Conservation (phyloP, 2,329 filamentous ascomycete species). For the Xylaria sp. region DNA sequence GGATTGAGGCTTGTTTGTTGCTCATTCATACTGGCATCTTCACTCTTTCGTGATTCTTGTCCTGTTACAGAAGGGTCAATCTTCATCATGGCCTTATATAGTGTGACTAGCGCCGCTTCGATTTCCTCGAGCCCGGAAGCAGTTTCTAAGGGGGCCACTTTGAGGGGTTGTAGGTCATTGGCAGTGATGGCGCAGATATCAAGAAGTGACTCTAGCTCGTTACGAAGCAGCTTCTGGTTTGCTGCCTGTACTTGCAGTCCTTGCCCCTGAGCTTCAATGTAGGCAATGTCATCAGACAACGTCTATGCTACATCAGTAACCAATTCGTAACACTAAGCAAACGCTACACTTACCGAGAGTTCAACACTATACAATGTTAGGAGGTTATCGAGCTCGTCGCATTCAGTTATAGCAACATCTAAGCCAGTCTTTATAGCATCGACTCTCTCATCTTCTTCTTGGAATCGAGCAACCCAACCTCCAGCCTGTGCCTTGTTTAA, state of each 20-base stretch:
- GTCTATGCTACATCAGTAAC: conserved; percentile 67
- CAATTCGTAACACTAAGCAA: neutral
- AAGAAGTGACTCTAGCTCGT: conserved; percentile 87
- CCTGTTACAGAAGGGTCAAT: conserved; percentile 84
- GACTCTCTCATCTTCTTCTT: conserved; percentile 90
- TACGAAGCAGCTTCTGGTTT: conserved; percentile 93
- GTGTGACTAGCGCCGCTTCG: conserved; percentile 77
- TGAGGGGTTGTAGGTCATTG: conserved; percentile 78
- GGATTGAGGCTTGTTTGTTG: conserved; percentile 68
- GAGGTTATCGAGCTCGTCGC: conserved; percentile 94
- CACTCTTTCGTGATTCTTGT: conserved; percentile 59
- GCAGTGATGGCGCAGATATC: conserved; percentile 89
- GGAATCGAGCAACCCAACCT: conserved; percentile 85
- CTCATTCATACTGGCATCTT: conserved; percentile 58
- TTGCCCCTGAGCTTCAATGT: conserved; percentile 96
- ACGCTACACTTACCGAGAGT: conserved; percentile 73
- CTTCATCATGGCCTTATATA: conserved; percentile 93
- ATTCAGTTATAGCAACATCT: conserved; percentile 91
- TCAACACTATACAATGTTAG: conserved; percentile 95
- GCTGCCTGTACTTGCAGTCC: conserved; percentile 96
- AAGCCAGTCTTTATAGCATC: conserved; percentile 86
- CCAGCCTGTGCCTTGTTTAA: conserved; percentile 91
- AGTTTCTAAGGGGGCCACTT: conserved; percentile 77
- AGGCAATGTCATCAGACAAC: conserved; percentile 92
- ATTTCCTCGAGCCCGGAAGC: conserved; percentile 77